phyloP scores from a whole-genome alignment of 2,329 filamentous ascomycete genomes.

The Calonectria montana region DNA sequence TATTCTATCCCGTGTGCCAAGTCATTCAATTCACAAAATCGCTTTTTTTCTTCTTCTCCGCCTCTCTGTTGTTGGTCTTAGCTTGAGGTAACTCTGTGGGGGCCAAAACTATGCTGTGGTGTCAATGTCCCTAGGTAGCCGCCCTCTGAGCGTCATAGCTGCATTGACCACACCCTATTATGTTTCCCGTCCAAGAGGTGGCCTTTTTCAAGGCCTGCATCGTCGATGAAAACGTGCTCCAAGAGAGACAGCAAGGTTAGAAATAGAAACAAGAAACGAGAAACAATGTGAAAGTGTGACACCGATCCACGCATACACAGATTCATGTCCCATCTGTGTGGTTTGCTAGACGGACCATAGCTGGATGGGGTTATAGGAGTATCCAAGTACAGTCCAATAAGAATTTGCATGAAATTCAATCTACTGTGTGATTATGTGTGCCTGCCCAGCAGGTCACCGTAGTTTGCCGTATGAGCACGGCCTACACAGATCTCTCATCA shows the following conservation, averaged over 20 bases:
- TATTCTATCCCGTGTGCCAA: neutral
- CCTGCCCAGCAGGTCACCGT: neutral
- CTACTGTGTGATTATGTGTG: neutral
- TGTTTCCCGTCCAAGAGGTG: conserved; percentile 3
- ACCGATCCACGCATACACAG: neutral
- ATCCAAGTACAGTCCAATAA: neutral
- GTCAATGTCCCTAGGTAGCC: neutral
- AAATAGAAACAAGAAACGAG: conserved; percentile 3
- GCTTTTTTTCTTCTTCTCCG: neutral
- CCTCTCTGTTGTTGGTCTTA: neutral
- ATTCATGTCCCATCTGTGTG: neutral
- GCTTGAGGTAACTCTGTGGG: neutral
- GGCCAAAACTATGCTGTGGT: conserved; percentile 6
- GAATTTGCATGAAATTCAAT: neutral
- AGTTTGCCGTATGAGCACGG: neutral
- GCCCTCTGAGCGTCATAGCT: conserved; percentile 16
- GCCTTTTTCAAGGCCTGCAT: neutral
- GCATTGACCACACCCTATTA: conserved; percentile 43
- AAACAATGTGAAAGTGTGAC: neutral
- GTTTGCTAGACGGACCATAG: neutral
- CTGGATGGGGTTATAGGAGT: neutral
- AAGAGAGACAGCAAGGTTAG: neutral
- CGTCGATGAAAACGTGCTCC: neutral
- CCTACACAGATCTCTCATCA: neutral
- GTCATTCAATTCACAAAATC: neutral